phyloP scores from a whole-genome alignment of 1,139 yeast species.

The Scheffersomyces segobiensis region DNA sequence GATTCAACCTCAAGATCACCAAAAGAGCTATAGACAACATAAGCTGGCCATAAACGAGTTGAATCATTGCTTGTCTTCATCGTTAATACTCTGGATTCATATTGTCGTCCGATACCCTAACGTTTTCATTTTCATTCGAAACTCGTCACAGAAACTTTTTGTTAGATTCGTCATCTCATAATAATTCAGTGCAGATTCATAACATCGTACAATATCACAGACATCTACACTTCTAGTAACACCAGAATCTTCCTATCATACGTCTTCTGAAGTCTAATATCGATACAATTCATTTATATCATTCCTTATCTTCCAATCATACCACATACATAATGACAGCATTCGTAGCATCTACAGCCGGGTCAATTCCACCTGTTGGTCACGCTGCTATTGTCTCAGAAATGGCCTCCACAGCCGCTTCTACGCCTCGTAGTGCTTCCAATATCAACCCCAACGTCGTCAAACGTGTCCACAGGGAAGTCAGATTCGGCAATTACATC shows the following conservation, averaged over 20 bases:
- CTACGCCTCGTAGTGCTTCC: not conserved
- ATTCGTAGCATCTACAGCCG: not conserved
- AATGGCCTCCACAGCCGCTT: not conserved
- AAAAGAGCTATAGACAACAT: not conserved
- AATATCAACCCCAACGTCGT: conserved; percentile 4
- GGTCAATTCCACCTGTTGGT: not conserved
- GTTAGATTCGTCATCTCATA: not conserved
- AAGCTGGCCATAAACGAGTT: not conserved
- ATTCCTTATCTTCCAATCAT: not conserved
- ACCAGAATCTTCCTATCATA: not conserved
- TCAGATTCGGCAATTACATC: conserved; percentile 82
- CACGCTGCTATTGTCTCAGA: not conserved
- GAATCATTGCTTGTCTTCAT: not conserved
- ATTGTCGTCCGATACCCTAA: not conserved
- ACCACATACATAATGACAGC: not conserved
- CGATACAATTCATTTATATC: not conserved
- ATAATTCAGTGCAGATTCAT: not conserved
- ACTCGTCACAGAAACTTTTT: not conserved
- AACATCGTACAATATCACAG: not conserved
- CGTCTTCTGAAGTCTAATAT: not conserved
- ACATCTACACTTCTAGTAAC: not conserved
- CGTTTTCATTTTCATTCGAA: not conserved
- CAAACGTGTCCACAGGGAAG: conserved; percentile 50
- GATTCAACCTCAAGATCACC: not conserved
- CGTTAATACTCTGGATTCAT: not conserved